Evolutionary conservation across 1,284 basidiomycete species (phyloP), one percentile per base, ranked within the genome.

Genomic region (Leccinum fallax): DNA sequence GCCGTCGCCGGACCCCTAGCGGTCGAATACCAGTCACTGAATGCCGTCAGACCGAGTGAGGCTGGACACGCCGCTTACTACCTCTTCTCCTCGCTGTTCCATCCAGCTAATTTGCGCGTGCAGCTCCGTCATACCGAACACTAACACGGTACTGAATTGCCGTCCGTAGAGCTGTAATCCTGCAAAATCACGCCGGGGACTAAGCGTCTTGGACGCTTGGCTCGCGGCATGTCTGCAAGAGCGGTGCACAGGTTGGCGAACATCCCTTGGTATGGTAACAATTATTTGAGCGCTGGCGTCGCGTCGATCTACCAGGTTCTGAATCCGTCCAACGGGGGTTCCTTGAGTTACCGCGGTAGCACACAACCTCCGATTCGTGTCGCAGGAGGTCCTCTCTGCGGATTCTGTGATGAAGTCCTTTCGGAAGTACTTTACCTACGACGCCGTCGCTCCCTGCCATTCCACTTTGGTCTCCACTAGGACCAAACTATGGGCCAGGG

Each of bases 121-220:
- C 5, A 83, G 52, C 61, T 83, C 81, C 0, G 81, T 80, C 36
- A 81, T 67, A 3, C 84, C 85, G 61, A 83, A 83, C 40, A 78
- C 71, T 52, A 86, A 70, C 24, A 86, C 74, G 55, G 86, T 72
- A 16, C 81, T 76, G 66, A 77, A 84, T 11, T 74, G 66, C 38
- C 79, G 77, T 46, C 70, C 66, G 63, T 79, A 85, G 32, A 74
- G 76, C 55, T 74, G 68, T 2, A 74, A 26, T 6, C 75, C 74
- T 2, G 71, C 69, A 34, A 71, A 74, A 36, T 72, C 72, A 5
- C 67, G 71, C 28, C 72, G 65, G n/a, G 72, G 74, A 62, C 72
- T 73, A 55, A 74, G 64, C 15, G 63, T 69, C 60, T 65, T 70
- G 13, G 71, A 66, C 7, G 80, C 70, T n/a, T 69, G 62, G 0